phyloP scores from a whole-genome alignment of 2,329 filamentous ascomycete genomes.

The Pseudogymnoascus sp. region DNA sequence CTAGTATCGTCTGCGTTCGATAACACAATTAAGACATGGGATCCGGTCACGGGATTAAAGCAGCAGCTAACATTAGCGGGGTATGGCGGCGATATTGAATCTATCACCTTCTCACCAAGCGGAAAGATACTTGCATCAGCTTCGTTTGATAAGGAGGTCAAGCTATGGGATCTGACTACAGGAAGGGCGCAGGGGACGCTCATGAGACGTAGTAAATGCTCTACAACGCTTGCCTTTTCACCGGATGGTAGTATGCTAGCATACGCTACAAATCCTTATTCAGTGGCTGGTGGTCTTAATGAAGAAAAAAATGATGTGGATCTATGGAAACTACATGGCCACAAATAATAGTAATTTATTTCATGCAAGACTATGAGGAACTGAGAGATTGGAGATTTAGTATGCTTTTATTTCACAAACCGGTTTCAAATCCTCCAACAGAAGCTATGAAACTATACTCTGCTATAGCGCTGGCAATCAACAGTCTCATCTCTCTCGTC shows the following conservation, averaged over 20 bases:
- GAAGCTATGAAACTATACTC: too few relatives aligned
- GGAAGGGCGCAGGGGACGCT: not conserved
- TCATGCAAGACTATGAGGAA: not conserved
- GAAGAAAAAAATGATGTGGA: not conserved
- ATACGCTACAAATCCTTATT: not conserved
- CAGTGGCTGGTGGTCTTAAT: not conserved
- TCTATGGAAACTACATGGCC: not conserved
- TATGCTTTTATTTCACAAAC: not conserved
- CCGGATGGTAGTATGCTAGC: not conserved
- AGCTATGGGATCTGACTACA: slow-evolving; percentile 10
- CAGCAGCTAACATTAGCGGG: not conserved
- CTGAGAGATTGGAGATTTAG: not conserved
- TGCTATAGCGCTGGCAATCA: too few relatives aligned
- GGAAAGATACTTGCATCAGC: not conserved
- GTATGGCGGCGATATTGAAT: not conserved
- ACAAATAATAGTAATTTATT: not conserved
- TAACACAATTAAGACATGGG: slow-evolving; percentile 5
- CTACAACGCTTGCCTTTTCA: not conserved
- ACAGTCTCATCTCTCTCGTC: too few relatives aligned
- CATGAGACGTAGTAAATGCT: not conserved
- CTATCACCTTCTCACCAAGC: slow-evolving; percentile 9
- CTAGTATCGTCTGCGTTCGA: not conserved
- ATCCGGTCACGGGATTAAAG: not conserved
- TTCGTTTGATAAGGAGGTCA: not conserved
- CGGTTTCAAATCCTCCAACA: too few relatives aligned